Conservation (phyloP, 331 rosid genomes). For the Phaseolus coccineus region DNA sequence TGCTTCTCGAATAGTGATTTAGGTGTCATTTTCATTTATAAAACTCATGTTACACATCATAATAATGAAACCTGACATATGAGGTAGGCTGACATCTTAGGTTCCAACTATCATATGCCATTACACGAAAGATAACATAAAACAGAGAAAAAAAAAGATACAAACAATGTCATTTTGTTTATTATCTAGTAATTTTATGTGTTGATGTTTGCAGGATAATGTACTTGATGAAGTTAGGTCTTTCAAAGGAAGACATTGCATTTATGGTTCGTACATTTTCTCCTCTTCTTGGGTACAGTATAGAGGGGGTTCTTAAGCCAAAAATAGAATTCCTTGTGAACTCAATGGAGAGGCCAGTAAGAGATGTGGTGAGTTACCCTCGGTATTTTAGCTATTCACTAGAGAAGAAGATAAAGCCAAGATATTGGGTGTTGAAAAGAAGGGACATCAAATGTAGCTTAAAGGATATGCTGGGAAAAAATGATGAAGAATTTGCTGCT, state of each 20-base stretch:
- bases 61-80: too few relatives aligned
- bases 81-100: too few relatives aligned
- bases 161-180: not conserved
- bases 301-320: conserved; percentile 78
- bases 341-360: conserved; percentile 77
- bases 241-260: conserved; percentile 70
- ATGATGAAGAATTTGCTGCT: conserved; percentile 80
- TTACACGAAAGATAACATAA: too few relatives aligned
- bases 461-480: conserved; percentile 86
- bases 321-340: conserved; percentile 78
- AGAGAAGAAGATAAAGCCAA: conserved; percentile 89
- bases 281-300: conserved; percentile 84
- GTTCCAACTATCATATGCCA: too few relatives aligned
- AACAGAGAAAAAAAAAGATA: too few relatives aligned
- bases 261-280: conserved; percentile 82
- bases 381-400: conserved; percentile 93
- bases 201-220: conserved; percentile 60
- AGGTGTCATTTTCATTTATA: not conserved
- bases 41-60: too few relatives aligned
- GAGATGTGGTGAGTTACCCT: conserved; percentile 83
- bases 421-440: conserved; percentile 69
- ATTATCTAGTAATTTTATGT: conserved; percentile 27
- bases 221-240: conserved; percentile 72
- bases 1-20: conserved; percentile 11
- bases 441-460: conserved; percentile 73